phyloP scores from a whole-genome alignment of 805 yeast species.

The Sugiyamaella lignohabitans region DNA sequence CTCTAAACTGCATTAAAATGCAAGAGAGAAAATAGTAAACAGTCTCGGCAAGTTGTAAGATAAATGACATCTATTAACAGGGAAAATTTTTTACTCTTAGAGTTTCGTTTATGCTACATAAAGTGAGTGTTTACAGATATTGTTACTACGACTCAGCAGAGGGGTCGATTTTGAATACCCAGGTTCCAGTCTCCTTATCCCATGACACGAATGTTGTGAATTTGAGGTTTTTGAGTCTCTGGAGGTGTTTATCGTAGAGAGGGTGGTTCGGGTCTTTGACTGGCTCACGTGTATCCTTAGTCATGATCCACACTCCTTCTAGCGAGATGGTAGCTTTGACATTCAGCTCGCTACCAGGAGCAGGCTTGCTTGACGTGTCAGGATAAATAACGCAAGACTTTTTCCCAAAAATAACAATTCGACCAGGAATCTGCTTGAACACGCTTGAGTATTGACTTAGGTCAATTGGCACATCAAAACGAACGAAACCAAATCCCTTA shows the following conservation, averaged over 20 bases:
- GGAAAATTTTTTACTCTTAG: no score
- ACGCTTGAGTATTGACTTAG: slow-evolving; percentile 55
- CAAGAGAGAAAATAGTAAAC: no score
- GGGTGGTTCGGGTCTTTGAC: slow-evolving; percentile 75
- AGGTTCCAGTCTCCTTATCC: slow-evolving; percentile 56
- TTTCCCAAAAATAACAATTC: slow-evolving; percentile 52
- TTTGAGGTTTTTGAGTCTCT: slow-evolving; percentile 53
- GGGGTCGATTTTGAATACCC: slow-evolving; percentile 32
- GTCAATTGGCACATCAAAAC: slow-evolving; percentile 78
- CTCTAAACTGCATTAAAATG: no score
- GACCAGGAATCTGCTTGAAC: slow-evolving; percentile 58
- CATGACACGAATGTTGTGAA: slow-evolving; percentile 64
- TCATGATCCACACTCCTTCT: slow-evolving; percentile 75
- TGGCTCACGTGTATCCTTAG: slow-evolving; percentile 62
- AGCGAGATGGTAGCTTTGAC: slow-evolving; percentile 65
- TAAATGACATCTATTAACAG: no score
- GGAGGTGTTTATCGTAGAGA: slow-evolving; percentile 59
- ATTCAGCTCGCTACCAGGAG: slow-evolving; percentile 76
- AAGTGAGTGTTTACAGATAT: no score
- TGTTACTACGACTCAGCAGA: no score
- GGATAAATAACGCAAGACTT: slow-evolving; percentile 69
- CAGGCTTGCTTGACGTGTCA: slow-evolving; percentile 52
- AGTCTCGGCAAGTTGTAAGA: no score
- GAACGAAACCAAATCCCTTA: slow-evolving; percentile 66
- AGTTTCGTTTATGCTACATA: no score